A percentile compares a stretch with the other conserved stretches of the same genome.
Conservation (phyloP, 495 filamentous ascomycete species). For the Aspergillus cavernicola region DNA sequence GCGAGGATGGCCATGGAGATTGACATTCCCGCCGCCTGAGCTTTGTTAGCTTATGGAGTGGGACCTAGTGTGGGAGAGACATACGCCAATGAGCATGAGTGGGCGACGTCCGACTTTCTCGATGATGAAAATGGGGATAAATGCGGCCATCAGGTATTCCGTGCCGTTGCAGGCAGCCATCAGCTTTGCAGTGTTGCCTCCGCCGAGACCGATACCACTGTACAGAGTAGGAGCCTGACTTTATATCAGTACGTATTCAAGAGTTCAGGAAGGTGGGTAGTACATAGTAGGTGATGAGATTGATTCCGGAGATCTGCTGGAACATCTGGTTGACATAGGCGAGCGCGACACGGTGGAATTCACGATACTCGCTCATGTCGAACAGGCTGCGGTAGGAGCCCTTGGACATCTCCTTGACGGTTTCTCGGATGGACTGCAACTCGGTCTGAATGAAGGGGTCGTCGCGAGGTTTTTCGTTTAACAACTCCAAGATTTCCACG, state of each 20-base stretch:
- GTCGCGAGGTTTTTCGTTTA: conserved; percentile 44
- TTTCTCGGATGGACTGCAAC: conserved; percentile 69
- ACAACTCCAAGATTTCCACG: conserved; percentile 55
- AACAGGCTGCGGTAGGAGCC: conserved; percentile 65
- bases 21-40: conserved; percentile 58
- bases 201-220: conserved; percentile 44
- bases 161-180: conserved; percentile 65
- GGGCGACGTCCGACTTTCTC: conserved; percentile 64
- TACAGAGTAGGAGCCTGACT: conserved; percentile 31
- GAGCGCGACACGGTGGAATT: conserved; percentile 67
- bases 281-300: conserved; percentile 69
- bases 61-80: conserved; percentile 32
- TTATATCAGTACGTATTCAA: too few species aligned
- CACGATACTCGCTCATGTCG: conserved; percentile 66
- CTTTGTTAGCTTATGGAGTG: conserved; percentile 32
- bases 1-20: conserved; percentile 66
- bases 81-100: conserved; percentile 67
- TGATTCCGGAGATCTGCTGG: conserved; percentile 75
- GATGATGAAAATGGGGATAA: conserved; percentile 67
- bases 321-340: conserved; percentile 77
- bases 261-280: too few species aligned
- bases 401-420: conserved; percentile 68
- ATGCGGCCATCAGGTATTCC: conserved; percentile 71
- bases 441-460: conserved; percentile 60
- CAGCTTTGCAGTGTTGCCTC: conserved; percentile 30